Evolutionary conservation across 768 basidiomycete genomes (phyloP).

Genomic region (Tephrocybe sp.): DNA sequence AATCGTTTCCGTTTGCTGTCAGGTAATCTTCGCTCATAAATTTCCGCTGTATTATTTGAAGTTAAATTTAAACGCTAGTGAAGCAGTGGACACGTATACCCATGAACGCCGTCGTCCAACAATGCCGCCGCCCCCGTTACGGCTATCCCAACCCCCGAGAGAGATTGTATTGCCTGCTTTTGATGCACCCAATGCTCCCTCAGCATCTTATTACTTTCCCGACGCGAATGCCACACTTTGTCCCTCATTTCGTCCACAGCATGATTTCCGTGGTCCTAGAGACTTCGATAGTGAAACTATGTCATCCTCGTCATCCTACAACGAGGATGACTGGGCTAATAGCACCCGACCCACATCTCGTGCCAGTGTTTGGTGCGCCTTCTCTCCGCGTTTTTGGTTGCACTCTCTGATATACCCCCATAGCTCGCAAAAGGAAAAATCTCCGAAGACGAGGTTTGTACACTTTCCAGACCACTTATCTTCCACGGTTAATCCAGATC

Average conservation of each 20-base stretch:
- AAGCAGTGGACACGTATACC: not conserved
- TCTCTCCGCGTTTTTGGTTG: not conserved
- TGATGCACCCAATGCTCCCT: not conserved
- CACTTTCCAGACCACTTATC: not conserved
- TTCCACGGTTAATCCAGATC: no score
- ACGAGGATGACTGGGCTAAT: conserved; percentile 2
- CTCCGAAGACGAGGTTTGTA: conserved; percentile 3
- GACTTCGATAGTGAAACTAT: not conserved
- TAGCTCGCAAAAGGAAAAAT: not conserved
- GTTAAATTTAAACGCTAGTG: not conserved
- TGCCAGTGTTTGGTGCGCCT: conserved; percentile 9
- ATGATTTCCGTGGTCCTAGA: not conserved
- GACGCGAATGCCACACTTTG: no score
- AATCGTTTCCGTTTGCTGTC: conserved; percentile 15
- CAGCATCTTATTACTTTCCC: not conserved
- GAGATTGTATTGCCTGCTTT: not conserved
- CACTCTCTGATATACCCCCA: not conserved
- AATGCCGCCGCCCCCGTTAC: conserved; percentile 1
- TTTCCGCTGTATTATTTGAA: not conserved
- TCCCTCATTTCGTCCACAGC: not conserved
- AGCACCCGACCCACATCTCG: not conserved
- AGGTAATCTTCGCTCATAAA: conserved; percentile 7
- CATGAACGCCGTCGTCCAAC: not conserved
- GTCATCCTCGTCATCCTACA: conserved; percentile 9
- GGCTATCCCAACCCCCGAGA: not conserved